Evolutionary conservation across 306 rosid genomes (phyloP), one percentile per base, ranked within the genome.

Genomic region (Quillaja saponaria): DNA sequence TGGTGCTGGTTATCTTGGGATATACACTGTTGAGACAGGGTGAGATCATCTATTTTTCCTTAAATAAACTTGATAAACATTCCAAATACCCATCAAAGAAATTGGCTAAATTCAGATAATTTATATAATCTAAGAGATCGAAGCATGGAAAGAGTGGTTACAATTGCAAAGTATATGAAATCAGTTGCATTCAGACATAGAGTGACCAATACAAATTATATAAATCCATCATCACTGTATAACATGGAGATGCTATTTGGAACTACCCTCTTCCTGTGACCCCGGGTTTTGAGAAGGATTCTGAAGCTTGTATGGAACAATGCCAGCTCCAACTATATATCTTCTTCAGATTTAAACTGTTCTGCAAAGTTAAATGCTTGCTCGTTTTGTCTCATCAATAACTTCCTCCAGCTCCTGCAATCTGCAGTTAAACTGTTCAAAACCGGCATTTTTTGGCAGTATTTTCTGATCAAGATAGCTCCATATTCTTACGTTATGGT

Each of bases 221-320:
- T 6, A 58, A 57, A 33, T 45, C 17, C 34, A 28, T 18, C 7
- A 48, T 50, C 47, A 50, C 60, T 20, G 42, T 4, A 10, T 41
- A 28, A 69, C 46, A 67, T 61, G 15, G 65, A 63, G 47, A 74
- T 70, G 55, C 79, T 74, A 39, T 56, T 63, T 37, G 77, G 72
- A 64, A 72, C 72, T 14, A 51, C 49, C 75, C 80, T 67, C 38
- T 80, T 13, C 83, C 72, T 3, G 67, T 68, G 49, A 77, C 79
- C 15, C 77, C 63, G 35, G 67, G 54, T 8, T 37, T 21, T 8
- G 84, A 69, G 49, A 69, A 62, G 72, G 82, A 44, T 69, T 80
- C 53, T 75, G 50, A 66, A 75, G 84, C 68, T 78, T 68, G 53
- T 61, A 84, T 14, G 79, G 81, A 62, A 67, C 39, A 59, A 68